Conservation (phyloP, 1,284 basidiomycete genomes). For the Xanthoconium separans region DNA sequence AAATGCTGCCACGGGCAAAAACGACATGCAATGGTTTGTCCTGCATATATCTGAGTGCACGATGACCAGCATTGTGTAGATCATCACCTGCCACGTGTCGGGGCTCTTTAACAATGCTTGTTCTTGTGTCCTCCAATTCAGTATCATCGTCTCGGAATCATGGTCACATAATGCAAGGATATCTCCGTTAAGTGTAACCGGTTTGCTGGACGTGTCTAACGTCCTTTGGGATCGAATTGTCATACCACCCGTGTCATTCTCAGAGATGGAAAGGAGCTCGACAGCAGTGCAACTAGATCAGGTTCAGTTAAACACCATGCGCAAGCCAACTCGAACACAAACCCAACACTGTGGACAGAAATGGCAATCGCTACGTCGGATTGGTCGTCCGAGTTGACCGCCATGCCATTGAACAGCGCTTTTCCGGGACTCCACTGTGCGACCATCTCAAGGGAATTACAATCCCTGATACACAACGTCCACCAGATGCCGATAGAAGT, state of each 20-base stretch:
- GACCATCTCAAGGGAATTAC: constrained; percentile 28
- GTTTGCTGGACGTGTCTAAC: constrained; percentile 40
- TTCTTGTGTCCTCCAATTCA: constrained; percentile 49
- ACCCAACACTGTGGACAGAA: constrained; percentile 44
- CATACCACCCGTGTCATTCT: constrained; percentile 6
- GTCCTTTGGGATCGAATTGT: constrained; percentile 10
- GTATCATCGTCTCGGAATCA: constrained; percentile 45
- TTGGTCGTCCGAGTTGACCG: constrained; percentile 44
- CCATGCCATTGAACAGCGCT: constrained; percentile 49
- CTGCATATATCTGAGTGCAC: constrained; percentile 17
- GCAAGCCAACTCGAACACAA: constrained; percentile 14
- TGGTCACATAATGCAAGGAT: constrained; percentile 54
- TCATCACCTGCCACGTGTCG: constrained; percentile 23
- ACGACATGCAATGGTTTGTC: constrained; percentile 54
- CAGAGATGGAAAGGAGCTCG: constrained; percentile 27
- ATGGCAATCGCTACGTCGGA: constrained; percentile 50
- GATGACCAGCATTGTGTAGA: constrained; percentile 4
- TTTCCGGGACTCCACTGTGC: constrained; percentile 54
- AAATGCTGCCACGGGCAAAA: constrained; percentile 45
- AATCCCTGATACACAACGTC: constrained; percentile 51
- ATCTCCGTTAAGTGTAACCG: constrained; percentile 47
- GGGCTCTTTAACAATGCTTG: constrained; percentile 46
- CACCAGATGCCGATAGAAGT: constrained; percentile 61
- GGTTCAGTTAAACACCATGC: not conserved
- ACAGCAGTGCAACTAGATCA: constrained; percentile 17